Evolutionary conservation across 1,139 yeast species (phyloP), one percentile per base, ranked within the genome.

Genomic region (Geotrichum phurueaensis): DNA sequence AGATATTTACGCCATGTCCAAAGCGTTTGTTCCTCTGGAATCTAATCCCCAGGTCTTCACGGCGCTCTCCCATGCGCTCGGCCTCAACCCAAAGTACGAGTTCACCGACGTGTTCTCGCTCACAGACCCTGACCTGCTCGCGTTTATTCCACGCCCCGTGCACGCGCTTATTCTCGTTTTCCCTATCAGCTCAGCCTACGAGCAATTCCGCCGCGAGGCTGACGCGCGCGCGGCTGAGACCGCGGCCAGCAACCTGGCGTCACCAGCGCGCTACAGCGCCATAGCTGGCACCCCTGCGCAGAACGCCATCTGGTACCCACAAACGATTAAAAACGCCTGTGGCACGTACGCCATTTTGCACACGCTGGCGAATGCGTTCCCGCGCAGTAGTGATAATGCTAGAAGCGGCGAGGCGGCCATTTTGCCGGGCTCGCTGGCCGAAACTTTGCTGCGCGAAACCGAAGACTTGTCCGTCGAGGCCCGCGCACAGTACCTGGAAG

Each of bases 301-400:
- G 54, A 67, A 68, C 13, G 70, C 69, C 6, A 45, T 71, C 13
- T 92, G 97, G 97, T 85, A 84, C 68, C 84, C 83, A 65, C 99
- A 94, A 69, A 85, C 94, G 0, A 84, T 94, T 48, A 84, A 84
- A 63, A 94, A 94, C 72, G 96, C 96, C 0, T 94, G 99, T 75
- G 99, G 99, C 4, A 81, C 95, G 54, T 90, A 88, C 74, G 99
- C 96, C 0, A 75, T 94, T 56, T 75, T 94, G 36, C 98, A 94
- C 69, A 79, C 89, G 0, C 74, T 90, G 49, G 75, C 85, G 33
- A 94, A 94, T 70, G 76, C 87, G 73, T 63, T 78, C 73, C 64
- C 81, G 72, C 65, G 61, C 15, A 23, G 18, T 2, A 39, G 45
- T n/a, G 45, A 18, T 39, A n/a, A 39, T n/a, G 45, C 2, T 15